These are phyloP conservation scores for Xylaria sp. DNA, from an alignment of 2,329 filamentous ascomycete genomes.

Conservation along the genomic window DNA sequence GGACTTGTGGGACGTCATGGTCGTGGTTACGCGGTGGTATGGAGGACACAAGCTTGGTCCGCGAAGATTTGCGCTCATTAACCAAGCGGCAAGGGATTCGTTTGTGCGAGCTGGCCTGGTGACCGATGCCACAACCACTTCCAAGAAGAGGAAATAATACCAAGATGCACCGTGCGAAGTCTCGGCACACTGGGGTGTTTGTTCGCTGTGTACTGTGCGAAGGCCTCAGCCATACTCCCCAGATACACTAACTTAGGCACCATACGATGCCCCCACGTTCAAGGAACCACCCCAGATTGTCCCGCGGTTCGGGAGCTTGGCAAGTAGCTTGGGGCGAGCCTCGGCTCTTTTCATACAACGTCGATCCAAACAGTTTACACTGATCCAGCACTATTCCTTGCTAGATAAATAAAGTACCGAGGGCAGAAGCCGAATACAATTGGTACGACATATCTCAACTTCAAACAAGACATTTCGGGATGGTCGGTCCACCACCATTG, in stretches of 20 bases:
- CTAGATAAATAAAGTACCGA: no score
- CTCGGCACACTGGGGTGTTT: not conserved
- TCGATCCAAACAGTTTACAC: not conserved
- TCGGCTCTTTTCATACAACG: constrained; percentile 40
- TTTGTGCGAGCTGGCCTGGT: constrained; percentile 80
- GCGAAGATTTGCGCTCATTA: constrained; percentile 90
- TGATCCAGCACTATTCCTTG: not conserved
- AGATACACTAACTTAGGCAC: not conserved
- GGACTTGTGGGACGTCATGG: constrained; percentile 91
- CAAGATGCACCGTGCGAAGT: not conserved
- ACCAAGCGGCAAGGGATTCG: constrained; percentile 83
- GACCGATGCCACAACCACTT: constrained; percentile 56
- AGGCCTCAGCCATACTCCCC: not conserved
- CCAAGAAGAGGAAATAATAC: constrained; percentile 55
- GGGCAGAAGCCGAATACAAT: not conserved
- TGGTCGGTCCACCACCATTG: constrained; percentile 56
- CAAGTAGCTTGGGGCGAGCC: constrained; percentile 24
- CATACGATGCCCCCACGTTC: constrained; percentile 5
- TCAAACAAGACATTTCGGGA: constrained; percentile 38
- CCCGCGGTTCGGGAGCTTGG: constrained; percentile 7
- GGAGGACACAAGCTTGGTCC: constrained; percentile 90
- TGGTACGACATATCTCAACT: not conserved
- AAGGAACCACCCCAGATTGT: constrained; percentile 5
- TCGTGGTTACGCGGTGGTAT: constrained; percentile 95
- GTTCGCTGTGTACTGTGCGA: not conserved